Base-by-base conservation (phyloP, 2,329 filamentous ascomycete genomes). In the Aulographum hederae region DNA sequence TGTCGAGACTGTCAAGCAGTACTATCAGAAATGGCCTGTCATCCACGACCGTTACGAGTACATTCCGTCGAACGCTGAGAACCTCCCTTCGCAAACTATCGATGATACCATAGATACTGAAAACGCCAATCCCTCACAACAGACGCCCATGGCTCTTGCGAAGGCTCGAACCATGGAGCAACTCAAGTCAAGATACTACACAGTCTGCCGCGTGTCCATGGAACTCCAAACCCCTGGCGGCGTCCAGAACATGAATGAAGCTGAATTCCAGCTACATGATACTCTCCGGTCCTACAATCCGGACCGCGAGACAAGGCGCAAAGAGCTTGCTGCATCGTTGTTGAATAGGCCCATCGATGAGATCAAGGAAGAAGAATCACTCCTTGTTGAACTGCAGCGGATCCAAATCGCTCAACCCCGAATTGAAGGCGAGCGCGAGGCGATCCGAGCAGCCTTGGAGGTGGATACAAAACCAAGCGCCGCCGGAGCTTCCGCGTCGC, bases 41-140 rank as follows among this genome's bases (percentile, higher is more conserved):
- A 80, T 98, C 37, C 81, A 77, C 63, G 89, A 98, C 52, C 78
- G 86, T 35, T 98, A 94, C 56, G 80, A 92, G 33, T 92, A 70
- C 50, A 56, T 65, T 30, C 57, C 58, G 2, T 44, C 44, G 10
- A 26, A 25, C 17, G 53, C 47, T 10, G 28, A 31, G 16, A 6
- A 6, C 15, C 26, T 8, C 8, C 8, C 26, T 8, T 29, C 39
- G 6, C 34, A 28, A 11, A 30, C 34, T 16, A 38, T 43, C 21
- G 37, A 42, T 15, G 38, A 48, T 33, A 36, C 37, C 13, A 38
- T 37, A 6, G 43, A 48, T 8, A 40, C 40, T 16, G 32, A 20
- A 13, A 32, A 26, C 8, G 6, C 26, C 6, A 36, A 42, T 16
- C 15, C 27, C 4, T 18, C 13, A 2, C 29, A 35, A 5, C 27